phyloP scores from a whole-genome alignment of 345 rosid genomes.

The Noccaea bulbosa region DNA sequence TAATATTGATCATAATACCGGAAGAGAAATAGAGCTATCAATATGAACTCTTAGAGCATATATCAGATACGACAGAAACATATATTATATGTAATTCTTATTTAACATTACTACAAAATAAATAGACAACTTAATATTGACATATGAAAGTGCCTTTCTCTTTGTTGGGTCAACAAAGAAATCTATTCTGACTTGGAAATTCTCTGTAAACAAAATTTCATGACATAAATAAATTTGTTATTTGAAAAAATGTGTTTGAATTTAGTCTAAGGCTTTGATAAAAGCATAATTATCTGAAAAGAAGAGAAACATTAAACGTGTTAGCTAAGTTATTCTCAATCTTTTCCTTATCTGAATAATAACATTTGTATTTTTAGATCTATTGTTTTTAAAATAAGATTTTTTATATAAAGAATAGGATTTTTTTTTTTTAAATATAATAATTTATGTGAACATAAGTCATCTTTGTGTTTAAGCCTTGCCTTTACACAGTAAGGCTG shows the following conservation, averaged over 20 bases:
- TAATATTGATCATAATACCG: too few species aligned
- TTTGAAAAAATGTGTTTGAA: neutral
- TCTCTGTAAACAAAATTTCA: neutral
- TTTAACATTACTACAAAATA: too few species aligned
- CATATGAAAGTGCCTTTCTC: neutral
- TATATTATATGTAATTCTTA: too few species aligned
- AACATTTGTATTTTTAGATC: neutral
- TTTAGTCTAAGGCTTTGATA: too few species aligned
- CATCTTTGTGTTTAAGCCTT: conserved; percentile 18
- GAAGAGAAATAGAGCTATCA: too few species aligned
- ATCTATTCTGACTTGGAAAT: neutral
- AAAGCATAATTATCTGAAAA: neutral
- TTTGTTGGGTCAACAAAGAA: neutral
- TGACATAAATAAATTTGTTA: neutral
- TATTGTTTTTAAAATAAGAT: neutral
- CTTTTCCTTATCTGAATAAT: neutral
- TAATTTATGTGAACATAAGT: conserved; percentile 27
- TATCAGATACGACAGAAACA: too few species aligned
- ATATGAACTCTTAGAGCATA: too few species aligned
- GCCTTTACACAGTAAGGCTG: conserved; percentile 34
- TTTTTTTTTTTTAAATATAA: neutral
- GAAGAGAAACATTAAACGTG: neutral
- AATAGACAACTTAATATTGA: neutral
- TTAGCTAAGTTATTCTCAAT: neutral
- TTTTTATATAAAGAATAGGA: neutral